Conservation (phyloP, 176 grass and related monocot species). For the Oryza glaberrima region DNA sequence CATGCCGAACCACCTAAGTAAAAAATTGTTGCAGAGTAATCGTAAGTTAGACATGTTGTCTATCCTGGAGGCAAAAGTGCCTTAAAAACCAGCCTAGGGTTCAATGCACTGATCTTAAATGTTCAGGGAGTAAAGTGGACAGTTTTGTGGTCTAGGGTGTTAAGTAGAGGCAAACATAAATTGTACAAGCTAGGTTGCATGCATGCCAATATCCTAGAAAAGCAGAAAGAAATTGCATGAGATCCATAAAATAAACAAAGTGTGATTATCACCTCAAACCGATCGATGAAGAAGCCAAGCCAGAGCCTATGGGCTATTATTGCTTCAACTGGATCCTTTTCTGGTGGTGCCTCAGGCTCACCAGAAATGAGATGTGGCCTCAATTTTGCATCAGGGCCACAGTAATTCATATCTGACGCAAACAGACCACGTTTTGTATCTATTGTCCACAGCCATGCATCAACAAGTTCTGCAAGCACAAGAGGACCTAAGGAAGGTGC, state of each 20-base stretch:
- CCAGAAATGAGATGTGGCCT: constrained; percentile 95
- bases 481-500: constrained; percentile 88
- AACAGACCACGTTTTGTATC: constrained; percentile 97
- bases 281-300: constrained; percentile 99
- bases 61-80: too few relatives aligned
- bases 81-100: too few relatives aligned
- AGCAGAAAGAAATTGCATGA: constrained; percentile 15
- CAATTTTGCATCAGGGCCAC: constrained; percentile 94
- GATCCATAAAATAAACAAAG: constrained; percentile 43
- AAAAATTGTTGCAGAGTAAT: not conserved
- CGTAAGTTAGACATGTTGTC: too few relatives aligned
- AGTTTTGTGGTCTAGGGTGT: not conserved
- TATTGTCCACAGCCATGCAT: constrained; percentile 99
- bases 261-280: constrained; percentile 84
- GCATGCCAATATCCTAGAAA: not conserved
- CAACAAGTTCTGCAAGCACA: constrained; percentile 94
- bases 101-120: too few relatives aligned
- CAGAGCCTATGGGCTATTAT: constrained; percentile 95
- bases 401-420: constrained; percentile 95
- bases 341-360: constrained; percentile 81
- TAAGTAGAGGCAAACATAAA: not conserved
- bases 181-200: not conserved
- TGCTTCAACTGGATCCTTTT: constrained; percentile 93
- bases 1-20: constrained; percentile 87
- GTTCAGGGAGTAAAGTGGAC: not conserved